These are phyloP conservation scores for Holtermannia corniformis DNA, from an alignment of 768 basidiomycete genomes.

Conservation along the genomic window DNA sequence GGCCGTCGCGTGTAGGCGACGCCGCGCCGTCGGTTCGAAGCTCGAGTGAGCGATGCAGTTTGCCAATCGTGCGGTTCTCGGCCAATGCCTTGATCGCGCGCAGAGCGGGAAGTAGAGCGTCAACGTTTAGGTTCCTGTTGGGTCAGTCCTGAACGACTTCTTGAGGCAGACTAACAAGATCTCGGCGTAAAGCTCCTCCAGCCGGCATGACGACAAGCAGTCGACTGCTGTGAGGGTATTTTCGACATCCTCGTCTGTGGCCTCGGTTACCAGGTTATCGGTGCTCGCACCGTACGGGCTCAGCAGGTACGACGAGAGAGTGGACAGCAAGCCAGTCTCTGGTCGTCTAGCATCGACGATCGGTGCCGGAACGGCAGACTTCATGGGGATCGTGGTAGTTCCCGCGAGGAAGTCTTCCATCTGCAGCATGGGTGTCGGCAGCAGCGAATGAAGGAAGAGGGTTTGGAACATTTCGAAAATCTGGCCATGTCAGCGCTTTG, in stretches of 20 bases:
- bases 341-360: slow-evolving; percentile 48
- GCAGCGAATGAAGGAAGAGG: slow-evolving; percentile 81
- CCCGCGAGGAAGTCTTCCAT: slow-evolving; percentile 99
- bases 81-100: slow-evolving; percentile 81
- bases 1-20: slow-evolving; percentile 39
- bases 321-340: slow-evolving; percentile 87
- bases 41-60: slow-evolving; percentile 28
- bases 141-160: slow-evolving; percentile 1
- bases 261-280: slow-evolving; percentile 71
- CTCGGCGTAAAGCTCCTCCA: slow-evolving; percentile 89
- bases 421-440: slow-evolving; percentile 82
- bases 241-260: slow-evolving; percentile 83
- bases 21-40: slow-evolving; percentile 16
- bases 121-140: slow-evolving; percentile 66
- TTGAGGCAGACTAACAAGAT: slow-evolving; percentile 54
- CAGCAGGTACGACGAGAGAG: slow-evolving; percentile 90
- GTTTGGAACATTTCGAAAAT: slow-evolving; percentile 99
- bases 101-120: slow-evolving; percentile 72
- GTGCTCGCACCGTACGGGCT: slow-evolving; percentile 74
- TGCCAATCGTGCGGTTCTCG: slow-evolving; percentile 74
- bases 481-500: slow-evolving; percentile 43
- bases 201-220: slow-evolving; percentile 81
- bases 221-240: slow-evolving; percentile 91
- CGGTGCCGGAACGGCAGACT: slow-evolving; percentile 56
- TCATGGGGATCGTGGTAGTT: slow-evolving; percentile 79